Conservation (phyloP, 1,139 yeast species). For the Blastobotrys petasosporus region DNA sequence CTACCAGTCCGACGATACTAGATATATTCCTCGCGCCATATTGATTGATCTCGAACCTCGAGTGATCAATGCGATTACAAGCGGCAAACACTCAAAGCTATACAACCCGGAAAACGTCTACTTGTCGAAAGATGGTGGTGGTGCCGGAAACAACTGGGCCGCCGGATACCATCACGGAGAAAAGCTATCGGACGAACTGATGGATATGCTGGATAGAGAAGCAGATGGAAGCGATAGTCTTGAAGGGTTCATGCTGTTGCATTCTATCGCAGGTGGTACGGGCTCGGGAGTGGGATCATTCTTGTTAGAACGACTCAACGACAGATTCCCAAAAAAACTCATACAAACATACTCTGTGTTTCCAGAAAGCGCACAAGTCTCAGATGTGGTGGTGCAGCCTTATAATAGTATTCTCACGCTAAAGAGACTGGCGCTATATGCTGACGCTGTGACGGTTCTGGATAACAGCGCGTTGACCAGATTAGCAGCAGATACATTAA, state of each 20-base stretch:
- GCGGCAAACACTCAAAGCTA: conserved; percentile 50
- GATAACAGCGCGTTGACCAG: conserved; percentile 81
- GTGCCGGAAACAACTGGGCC: conserved; percentile 94
- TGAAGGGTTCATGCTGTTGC: conserved; percentile 84
- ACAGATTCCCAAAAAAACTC: conserved; percentile 75
- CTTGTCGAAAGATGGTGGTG: conserved; percentile 66
- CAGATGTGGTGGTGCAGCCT: conserved; percentile 97
- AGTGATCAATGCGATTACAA: conserved; percentile 62
- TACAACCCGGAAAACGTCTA: conserved; percentile 83
- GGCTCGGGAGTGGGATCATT: conserved; percentile 94
- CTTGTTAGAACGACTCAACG: conserved; percentile 69
- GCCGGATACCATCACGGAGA: conserved; percentile 80
- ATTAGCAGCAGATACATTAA: conserved; percentile 51
- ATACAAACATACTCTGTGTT: conserved; percentile 83
- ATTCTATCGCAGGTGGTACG: conserved; percentile 98
- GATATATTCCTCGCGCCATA: conserved; percentile 83
- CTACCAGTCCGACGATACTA: conserved; percentile 65
- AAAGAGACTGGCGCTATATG: conserved; percentile 70
- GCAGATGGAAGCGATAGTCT: conserved; percentile 85
- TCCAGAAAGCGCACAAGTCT: conserved; percentile 57
- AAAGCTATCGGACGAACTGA: conserved; percentile 58
- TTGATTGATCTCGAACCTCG: conserved; percentile 88
- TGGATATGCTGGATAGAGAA: conserved; percentile 84
- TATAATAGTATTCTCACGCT: conserved; percentile 82
- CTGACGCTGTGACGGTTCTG: conserved; percentile 82